Evolutionary conservation across 768 basidiomycete genomes (phyloP), one percentile per base, ranked within the genome.

Genomic region (Hemileccinum rubropunctum): DNA sequence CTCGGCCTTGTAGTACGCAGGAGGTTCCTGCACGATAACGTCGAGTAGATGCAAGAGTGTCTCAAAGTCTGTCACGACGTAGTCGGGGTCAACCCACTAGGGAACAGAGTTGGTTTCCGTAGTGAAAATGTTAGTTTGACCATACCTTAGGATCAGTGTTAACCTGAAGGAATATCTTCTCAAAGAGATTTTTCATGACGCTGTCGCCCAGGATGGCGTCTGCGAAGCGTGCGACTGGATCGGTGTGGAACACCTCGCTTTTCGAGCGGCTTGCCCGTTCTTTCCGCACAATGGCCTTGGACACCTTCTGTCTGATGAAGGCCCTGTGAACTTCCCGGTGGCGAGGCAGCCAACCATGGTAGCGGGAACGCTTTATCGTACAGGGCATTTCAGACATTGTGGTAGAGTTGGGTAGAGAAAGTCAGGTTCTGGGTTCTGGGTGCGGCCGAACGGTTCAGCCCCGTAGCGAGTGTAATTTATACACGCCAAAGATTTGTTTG

Each of bases 141-240:
- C 39, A 28, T 51, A 51, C 50, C 40, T 47, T 30, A 27, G 40
- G 34, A 37, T 51, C 50, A 1, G 40, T 52, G 41, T 47, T 38
- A 27, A 47, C 51, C 14, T 47, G 45, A 15, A 37, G 17, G 23
- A 52, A 52, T 30, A 47, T 36, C 12, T 47, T 4, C 8, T 42
- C 23, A 23, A 23, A 23, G 23, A 3, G 23, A 23, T 23, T 23
- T 23, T 23, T 3, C 23, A 23, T 23, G 23, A 23, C 23, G 23
- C 23, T 23, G 23, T 23, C 23, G 23, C 23, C 23, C 3, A 23
- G 23, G 23, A 23, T 48, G n/a, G 35, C 28, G 2, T 17, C 15
- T 6, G 41, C 20, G 13, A 48, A 52, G 3, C 6, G 28, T 18
- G 2, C 14, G 7, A 47, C 50, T 9, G 34, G 13, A 14, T 23